A percentile compares a stretch with the other conserved stretches of the same genome.
These are phyloP conservation scores for Aphanomyces stellatus DNA, from an alignment of 352 stramenopile species.

Conservation along the genomic window DNA sequence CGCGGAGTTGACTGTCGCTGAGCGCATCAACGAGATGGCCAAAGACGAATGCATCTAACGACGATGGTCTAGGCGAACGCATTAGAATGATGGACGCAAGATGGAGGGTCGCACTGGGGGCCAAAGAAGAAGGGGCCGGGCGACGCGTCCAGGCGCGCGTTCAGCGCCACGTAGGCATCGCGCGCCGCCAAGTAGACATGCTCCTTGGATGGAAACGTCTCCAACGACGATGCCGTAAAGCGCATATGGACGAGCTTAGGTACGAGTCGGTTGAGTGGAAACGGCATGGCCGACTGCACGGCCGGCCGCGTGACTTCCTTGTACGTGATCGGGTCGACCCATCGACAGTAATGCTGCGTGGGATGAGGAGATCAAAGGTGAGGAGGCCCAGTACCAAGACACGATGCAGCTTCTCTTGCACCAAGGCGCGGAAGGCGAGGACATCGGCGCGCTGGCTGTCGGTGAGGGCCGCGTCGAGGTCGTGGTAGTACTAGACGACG, in stretches of 20 bases:
- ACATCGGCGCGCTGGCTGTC: constrained; percentile 69
- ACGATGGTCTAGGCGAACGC: constrained; percentile 29
- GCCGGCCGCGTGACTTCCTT: constrained; percentile 73
- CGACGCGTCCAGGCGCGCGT: constrained; percentile 60
- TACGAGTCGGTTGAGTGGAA: constrained; percentile 72
- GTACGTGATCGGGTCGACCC: constrained; percentile 78
- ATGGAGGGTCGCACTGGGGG: constrained; percentile 15
- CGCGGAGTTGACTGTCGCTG: constrained; percentile 55
- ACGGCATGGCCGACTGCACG: constrained; percentile 73
- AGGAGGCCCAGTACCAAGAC: constrained; percentile 36
- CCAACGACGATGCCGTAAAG: constrained; percentile 35
- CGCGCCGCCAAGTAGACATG: constrained; percentile 68
- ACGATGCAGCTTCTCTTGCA: constrained; percentile 74
- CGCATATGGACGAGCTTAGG: constrained; percentile 81
- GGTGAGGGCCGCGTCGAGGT: constrained; percentile 65
- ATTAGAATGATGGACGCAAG: neutral
- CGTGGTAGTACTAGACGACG: constrained; percentile 53
- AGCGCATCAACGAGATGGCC: constrained; percentile 75
- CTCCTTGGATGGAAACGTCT: constrained; percentile 61
- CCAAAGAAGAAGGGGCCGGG: constrained; percentile 63
- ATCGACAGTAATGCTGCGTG: constrained; percentile 59
- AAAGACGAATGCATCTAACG: constrained; percentile 73
- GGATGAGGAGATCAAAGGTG: neutral
- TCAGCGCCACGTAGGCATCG: constrained; percentile 78
- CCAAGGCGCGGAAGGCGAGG: constrained; percentile 71